A percentile compares a stretch with the other conserved stretches of the same genome.
phyloP scores from a whole-genome alignment of 495 filamentous ascomycete species.

The Xylaria venustula region DNA sequence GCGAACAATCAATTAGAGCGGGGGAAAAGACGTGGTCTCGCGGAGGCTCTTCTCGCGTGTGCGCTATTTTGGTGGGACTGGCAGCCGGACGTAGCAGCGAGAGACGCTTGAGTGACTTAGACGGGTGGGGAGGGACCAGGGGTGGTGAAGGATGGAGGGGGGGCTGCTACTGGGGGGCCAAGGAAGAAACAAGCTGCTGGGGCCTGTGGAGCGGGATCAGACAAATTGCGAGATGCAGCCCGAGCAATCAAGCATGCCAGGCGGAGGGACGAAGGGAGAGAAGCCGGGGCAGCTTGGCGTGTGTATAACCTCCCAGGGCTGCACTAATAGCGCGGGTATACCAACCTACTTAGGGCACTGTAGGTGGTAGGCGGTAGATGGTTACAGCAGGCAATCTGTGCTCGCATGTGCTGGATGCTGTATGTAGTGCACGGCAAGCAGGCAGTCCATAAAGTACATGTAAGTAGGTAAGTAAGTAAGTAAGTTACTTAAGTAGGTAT shows the following conservation, averaged over 20 bases:
- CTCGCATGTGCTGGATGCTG: too few species aligned
- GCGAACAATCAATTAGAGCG: conserved; percentile 15
- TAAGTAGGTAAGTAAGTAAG: not conserved
- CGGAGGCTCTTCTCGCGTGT: conserved; percentile 17
- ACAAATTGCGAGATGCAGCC: conserved; percentile 26
- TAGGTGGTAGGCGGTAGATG: too few species aligned
- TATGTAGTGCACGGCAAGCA: not conserved
- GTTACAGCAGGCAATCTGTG: too few species aligned
- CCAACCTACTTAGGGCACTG: too few species aligned
- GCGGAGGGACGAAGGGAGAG: too few species aligned
- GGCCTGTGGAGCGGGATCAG: conserved; percentile 25
- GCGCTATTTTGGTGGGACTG: conserved; percentile 17
- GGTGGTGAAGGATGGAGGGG: conserved; percentile 5
- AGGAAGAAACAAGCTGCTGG: conserved; percentile 19
- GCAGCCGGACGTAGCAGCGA: not conserved
- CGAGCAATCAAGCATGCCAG: not conserved
- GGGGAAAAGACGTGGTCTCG: conserved; percentile 7
- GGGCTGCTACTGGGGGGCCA: conserved; percentile 10
- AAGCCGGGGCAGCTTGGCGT: too few species aligned
- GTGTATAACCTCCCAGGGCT: too few species aligned
- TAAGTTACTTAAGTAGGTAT: too few species aligned
- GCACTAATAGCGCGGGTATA: too few species aligned
- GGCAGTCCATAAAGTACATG: not conserved
- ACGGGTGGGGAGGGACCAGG: not conserved
- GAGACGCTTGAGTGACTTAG: not conserved